Base-by-base conservation (phyloP, 371 early-diverging fungal species). In the Synchytrium microbalum region DNA sequence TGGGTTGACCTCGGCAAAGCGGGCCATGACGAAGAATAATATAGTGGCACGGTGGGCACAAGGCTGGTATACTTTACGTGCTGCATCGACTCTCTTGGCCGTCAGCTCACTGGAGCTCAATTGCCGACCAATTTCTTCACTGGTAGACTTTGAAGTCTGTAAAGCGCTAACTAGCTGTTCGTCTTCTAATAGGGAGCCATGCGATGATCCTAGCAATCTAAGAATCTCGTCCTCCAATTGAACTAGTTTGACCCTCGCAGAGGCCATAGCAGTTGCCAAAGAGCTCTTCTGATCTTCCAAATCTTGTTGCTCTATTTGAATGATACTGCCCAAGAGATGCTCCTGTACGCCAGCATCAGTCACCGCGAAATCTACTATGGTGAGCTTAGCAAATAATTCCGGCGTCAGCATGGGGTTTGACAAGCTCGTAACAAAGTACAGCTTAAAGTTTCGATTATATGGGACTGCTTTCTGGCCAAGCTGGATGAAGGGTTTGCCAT, bases 181-280 rank as follows among this genome's bases (percentile, higher is more conserved):
- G 63, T 82, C 82, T 56, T 83, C 83, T 24, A 83, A 67, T 23
- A 83, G 68, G 10, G 82, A 82, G 14, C 83, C 82, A 63, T 82
- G 79, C 3, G 82, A 78, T 10, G 79, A 78, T 54, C 79, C 79
- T 24, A 83, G 69, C 53, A 83, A 65, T 31, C 72, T 66, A 38
- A 83, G 65, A 61, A 83, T 83, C 62, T 83, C 79, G 59, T 83
- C 83, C 64, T 83, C 83, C n/a, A 83, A 67, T 32, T 83, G 79
- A 2, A 77, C 69, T 28, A 83, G 64, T 56, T 72, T 76, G 56
- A 70, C 63, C 38, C 79, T 77, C 8, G 82, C 80, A 10, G 70
- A 69, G 3, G 79, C 83, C 0, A 82, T 79, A 64, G 72, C 79
- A 13, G 70, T 67, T 1, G 80, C 80, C 24, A 83, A 66, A 10